Base-by-base conservation (phyloP, 352 stramenopile genomes). In the Pythium graminicola region DNA sequence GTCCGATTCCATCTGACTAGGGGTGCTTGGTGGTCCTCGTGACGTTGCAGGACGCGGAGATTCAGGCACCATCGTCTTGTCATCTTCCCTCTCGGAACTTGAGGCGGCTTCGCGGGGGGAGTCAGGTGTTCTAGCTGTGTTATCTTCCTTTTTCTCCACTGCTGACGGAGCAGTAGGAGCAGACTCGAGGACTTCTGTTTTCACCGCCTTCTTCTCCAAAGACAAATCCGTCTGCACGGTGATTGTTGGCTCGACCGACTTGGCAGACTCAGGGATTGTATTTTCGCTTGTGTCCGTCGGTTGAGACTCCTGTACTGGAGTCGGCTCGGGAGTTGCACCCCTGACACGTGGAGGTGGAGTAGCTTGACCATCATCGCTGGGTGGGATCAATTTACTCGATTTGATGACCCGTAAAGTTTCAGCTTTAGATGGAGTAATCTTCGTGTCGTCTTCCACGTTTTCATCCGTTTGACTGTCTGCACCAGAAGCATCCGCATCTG, bases 401-500 rank as follows among this genome's bases (percentile, higher is more conserved):
- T 26, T 10, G 27, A 44, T 22, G 27, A 44, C 38, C 19, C 4
- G 16, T 22, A 26, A 24, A 8, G 38, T 6, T 16, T 44, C 19
- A 16, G 38, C 19, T 44, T 44, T 7, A 22, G 38, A 11, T 22
- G 38, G n/a, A n/a, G 38, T 5, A 26, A 16, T 22, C 27, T 44
- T 44, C 38, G 27, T 16, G 6, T 44, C 24, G 19, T 31, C 39
- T 33, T 35, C 47, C 16, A 41, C 24, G n/a, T 24, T 38, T 10
- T 55, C 57, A 20, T 54, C 42, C 0, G 31, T 32, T 32, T 33
- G 32, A 33, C 57, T 50, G 33, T 64, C 57, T 0, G 9, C 44
- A n/a, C 33, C 50, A 5, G 49, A 64, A 1, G 49, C 49, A 31
- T 58, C 49, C 13, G 49, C 42, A 28, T 55, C 43, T 5, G 49